A percentile compares a stretch with the other conserved stretches of the same genome.
Conservation (phyloP, 192 early-diverging fungal species). For the Backusella liffmaniae region DNA sequence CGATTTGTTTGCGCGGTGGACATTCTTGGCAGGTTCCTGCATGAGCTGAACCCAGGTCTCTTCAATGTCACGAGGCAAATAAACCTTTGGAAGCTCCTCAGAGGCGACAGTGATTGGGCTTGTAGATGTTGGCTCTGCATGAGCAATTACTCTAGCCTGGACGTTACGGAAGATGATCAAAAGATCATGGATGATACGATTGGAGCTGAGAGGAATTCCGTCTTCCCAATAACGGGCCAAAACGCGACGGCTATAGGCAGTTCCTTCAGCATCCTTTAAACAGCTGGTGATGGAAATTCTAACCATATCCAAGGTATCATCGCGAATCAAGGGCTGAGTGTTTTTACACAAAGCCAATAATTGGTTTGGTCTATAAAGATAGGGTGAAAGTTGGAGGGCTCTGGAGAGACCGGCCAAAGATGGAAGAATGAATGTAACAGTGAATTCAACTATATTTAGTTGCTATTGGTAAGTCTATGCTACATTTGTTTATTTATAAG, state of each 20-base stretch:
- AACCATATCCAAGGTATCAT: conserved; percentile 45
- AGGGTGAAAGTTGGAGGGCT: conserved; percentile 49
- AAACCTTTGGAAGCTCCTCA: neutral
- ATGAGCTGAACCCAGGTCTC: conserved; percentile 41
- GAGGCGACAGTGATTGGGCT: neutral
- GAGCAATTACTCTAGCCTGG: conserved; percentile 43
- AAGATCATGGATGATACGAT: conserved; percentile 50
- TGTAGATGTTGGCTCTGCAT: conserved; percentile 7
- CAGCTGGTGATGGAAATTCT: conserved; percentile 37
- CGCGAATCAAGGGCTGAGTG: conserved; percentile 47
- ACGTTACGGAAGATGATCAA: conserved; percentile 55
- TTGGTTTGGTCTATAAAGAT: conserved; percentile 44
- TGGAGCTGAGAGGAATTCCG: conserved; percentile 49
- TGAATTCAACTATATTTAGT: conserved; percentile 34
- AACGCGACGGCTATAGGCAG: conserved; percentile 47
- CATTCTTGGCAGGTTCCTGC: conserved; percentile 6
- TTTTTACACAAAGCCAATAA: conserved; percentile 47
- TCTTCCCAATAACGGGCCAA: conserved; percentile 45
- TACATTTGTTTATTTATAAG: neutral
- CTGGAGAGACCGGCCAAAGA: conserved; percentile 57
- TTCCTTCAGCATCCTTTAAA: conserved; percentile 34
- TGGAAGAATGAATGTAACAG: conserved; percentile 56
- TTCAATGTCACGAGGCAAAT: conserved; percentile 31
- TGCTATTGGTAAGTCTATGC: neutral
- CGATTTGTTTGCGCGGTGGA: conserved; percentile 13